Evolutionary conservation across 1,284 basidiomycete genomes (phyloP).

Genomic region (Sanghuangporus sanghuang): DNA sequence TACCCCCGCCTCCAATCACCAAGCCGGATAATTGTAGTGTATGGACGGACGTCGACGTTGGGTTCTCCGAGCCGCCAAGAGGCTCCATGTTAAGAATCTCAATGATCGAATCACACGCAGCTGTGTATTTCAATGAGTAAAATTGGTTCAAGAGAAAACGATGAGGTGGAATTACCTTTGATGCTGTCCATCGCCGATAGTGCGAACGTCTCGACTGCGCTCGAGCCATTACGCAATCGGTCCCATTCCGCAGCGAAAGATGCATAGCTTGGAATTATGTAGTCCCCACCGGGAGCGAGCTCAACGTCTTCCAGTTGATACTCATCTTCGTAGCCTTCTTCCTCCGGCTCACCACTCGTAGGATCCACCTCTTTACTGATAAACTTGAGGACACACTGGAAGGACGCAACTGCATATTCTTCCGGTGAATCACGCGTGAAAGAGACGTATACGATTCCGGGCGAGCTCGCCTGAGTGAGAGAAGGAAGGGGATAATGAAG

Average conservation of each 20-base stretch:
- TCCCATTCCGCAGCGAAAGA: constrained; percentile 97
- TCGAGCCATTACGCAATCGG: constrained; percentile 69
- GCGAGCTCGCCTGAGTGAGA: constrained; percentile 65
- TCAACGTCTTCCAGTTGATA: constrained; percentile 97
- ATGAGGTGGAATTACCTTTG: constrained; percentile 59
- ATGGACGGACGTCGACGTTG: constrained; percentile 84
- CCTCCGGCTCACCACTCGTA: constrained; percentile 93
- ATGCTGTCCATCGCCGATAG: constrained; percentile 91
- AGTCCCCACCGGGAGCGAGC: constrained; percentile 86
- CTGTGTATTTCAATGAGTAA: constrained; percentile 33
- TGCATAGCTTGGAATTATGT: constrained; percentile 89
- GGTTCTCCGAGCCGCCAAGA: constrained; percentile 82
- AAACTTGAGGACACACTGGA: constrained; percentile 93
- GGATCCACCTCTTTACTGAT: constrained; percentile 98
- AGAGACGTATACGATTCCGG: constrained; percentile 87
- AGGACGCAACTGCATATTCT: constrained; percentile 81
- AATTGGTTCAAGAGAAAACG: constrained; percentile 17
- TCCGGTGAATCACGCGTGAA: constrained; percentile 81
- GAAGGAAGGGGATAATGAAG: constrained; percentile 87
- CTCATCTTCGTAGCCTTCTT: constrained; percentile 98
- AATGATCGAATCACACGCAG: constrained; percentile 89
- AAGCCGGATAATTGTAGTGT: constrained; percentile 91
- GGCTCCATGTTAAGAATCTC: constrained; percentile 97
- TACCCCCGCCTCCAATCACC: constrained; percentile 85
- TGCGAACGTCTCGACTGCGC: constrained; percentile 90